phyloP scores from a whole-genome alignment of 441 rosid genomes.

The Viola pubescens region DNA sequence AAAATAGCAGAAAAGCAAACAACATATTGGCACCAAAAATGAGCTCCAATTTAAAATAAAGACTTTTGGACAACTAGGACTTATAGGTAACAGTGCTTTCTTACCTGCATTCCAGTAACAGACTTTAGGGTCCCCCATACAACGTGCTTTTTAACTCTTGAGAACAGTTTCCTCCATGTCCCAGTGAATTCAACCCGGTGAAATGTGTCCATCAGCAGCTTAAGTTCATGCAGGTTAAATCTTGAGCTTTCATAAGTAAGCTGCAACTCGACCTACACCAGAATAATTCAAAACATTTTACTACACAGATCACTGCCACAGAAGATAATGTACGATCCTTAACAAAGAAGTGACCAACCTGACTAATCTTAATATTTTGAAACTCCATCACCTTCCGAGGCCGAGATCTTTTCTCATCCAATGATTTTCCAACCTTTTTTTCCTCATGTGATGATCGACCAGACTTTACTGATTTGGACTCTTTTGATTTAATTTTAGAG shows the following conservation, averaged over 20 bases:
- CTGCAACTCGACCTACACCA: constrained; percentile 68
- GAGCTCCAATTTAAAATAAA: neutral
- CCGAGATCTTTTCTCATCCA: constrained; percentile 76
- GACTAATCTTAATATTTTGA: constrained; percentile 86
- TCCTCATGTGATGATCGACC: constrained; percentile 85
- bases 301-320: constrained; percentile 4
- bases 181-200: constrained; percentile 87
- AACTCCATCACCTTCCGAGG: constrained; percentile 88
- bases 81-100: neutral
- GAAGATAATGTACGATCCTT: neutral
- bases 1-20: neutral
- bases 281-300: constrained; percentile 14
- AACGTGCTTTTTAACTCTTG: constrained; percentile 90
- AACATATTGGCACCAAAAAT: neutral
- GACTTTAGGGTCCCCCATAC: constrained; percentile 98
- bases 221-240: constrained; percentile 89
- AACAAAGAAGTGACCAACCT: constrained; percentile 38
- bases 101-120: constrained; percentile 98
- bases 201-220: constrained; percentile 92
- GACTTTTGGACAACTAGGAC: neutral
- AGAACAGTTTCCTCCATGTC: constrained; percentile 93
- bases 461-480: constrained; percentile 49
- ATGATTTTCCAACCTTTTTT: constrained; percentile 57
- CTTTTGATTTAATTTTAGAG: constrained; percentile 60
- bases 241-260: constrained; percentile 92